phyloP scores from a whole-genome alignment of 495 filamentous ascomycete species.

The Daldinia vernicosa region DNA sequence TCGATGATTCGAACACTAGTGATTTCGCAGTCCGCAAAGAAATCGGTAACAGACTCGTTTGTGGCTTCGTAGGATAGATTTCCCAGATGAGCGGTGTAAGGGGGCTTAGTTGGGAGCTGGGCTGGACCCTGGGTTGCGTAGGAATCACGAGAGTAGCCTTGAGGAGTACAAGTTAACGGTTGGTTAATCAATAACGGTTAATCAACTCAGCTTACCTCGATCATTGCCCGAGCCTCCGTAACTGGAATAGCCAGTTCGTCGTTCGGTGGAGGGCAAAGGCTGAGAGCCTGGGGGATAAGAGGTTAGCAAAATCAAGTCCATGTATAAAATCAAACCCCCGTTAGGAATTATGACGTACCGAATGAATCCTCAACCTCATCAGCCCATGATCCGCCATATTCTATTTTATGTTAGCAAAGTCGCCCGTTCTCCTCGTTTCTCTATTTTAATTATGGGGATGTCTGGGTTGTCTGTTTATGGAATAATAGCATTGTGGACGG shows the following conservation, averaged over 20 bases:
- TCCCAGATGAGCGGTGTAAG: conserved; percentile 93
- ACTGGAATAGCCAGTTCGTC: conserved; percentile 48
- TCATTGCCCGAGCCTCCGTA: conserved; percentile 45
- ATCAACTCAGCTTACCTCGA: conserved; percentile 49
- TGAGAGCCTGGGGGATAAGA: conserved; percentile 50
- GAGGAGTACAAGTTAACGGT: conserved; percentile 10
- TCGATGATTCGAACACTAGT: conserved; percentile 94
- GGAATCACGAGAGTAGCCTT: conserved; percentile 78
- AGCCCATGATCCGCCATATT: conserved; percentile 89
- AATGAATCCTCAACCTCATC: conserved; percentile 94
- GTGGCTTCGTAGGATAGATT: conserved; percentile 96
- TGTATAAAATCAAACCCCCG: conserved; percentile 19
- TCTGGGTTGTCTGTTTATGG: not conserved
- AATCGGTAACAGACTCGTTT: conserved; percentile 77
- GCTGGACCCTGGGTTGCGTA: conserved; percentile 76
- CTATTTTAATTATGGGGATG: conserved; percentile 7
- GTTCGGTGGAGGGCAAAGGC: conserved; percentile 54
- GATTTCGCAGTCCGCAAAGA: conserved; percentile 84
- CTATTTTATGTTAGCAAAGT: conserved; percentile 62
- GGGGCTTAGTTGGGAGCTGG: conserved; percentile 84
- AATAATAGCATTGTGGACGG: conserved; percentile 22
- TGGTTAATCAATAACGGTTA: conserved; percentile 1
- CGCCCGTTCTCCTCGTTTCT: conserved; percentile 4
- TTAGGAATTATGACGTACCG: conserved; percentile 61
- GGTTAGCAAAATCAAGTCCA: conserved; percentile 35